Evolutionary conservation across 129 eudicot genomes (phyloP).

Genomic region (Lactuca sativa): DNA sequence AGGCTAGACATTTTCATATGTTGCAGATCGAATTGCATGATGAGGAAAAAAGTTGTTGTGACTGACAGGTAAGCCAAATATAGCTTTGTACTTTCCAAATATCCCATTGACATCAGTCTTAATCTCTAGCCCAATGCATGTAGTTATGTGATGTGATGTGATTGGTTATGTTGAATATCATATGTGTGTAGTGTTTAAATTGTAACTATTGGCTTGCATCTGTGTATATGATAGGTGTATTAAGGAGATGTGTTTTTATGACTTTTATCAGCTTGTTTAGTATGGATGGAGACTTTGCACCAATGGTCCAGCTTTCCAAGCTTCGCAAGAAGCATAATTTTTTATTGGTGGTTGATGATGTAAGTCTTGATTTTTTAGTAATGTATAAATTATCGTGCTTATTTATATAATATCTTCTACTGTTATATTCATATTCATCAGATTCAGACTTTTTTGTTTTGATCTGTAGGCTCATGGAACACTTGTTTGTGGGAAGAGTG

Average conservation of each 20-base stretch:
- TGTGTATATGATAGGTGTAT: conserved; percentile 31
- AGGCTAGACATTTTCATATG: conserved; percentile 12
- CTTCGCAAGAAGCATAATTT: conserved; percentile 94
- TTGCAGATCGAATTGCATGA: conserved; percentile 65
- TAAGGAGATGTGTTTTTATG: conserved; percentile 34
- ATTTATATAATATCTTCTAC: too few relatives aligned
- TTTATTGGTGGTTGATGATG: conserved; percentile 97
- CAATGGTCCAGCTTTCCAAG: conserved; percentile 78
- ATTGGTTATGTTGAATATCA: background rate
- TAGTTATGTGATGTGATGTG: background rate
- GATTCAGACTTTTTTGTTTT: background rate
- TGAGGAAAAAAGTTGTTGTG: conserved; percentile 83
- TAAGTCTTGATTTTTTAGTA: conserved; percentile 37
- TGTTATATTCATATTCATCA: background rate
- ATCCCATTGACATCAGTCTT: too few relatives aligned
- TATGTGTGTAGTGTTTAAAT: conserved; percentile 3
- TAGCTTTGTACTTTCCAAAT: too few relatives aligned
- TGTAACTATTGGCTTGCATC: conserved; percentile 23
- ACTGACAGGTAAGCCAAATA: conserved; percentile 67
- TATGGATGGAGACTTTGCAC: conserved; percentile 99
- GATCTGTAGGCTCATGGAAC: conserved; percentile 92
- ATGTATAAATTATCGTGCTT: background rate
- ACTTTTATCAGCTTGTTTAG: conserved; percentile 86
- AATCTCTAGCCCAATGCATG: too few relatives aligned
- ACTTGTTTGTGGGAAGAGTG: conserved; percentile 88